Base-by-base conservation (phyloP, 1,139 yeast species). In the Schizosaccharomyces versatilis region DNA sequence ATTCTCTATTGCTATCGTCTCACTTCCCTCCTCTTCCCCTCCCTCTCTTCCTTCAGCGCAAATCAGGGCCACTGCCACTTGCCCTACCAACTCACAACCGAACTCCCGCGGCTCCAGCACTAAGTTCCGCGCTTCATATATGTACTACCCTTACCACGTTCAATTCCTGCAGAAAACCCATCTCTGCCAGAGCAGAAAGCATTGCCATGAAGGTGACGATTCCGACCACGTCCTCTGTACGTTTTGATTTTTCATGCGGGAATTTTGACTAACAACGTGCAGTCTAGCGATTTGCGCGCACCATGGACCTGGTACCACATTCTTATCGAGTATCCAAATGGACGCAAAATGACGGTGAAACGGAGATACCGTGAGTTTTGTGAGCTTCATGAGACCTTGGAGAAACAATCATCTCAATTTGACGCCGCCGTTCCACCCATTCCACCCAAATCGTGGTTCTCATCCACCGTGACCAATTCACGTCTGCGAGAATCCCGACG, bases 401-500 rank as follows among this genome's bases (percentile, higher is more conserved):
- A 44, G 14, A 44, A 19, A 9, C 36, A 36, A n/a, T 36, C 49
- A 9, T 24, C 14, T 44, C 38, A 44, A n/a, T 17, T 9, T 32
- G 32, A 7, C 10, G 14, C 8, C 3, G n/a, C 36, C 15, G 14
- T 44, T 8, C 38, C 36, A 7, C 19, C 19, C 14, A 32, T 44
- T 32, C 49, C 49, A 8, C 32, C 49, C 6, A 44, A 44, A 14
- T 44, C 49, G 12, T 44, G 49, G 49, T 19, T 44, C 32, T 32
- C 19, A 10, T 44, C 49, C 19, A 44, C 49, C 14, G 49, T 44
- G 49, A 24, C 38, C 19, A 44, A 44, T 24, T 32, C 19, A 12
- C 3, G n/a, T n/a, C 32, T 44, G n/a, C 49, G 49, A 10, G 49
- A 44, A 19, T 44, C 49, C 7, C 49, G 49, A 9, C 49, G 49